These are phyloP conservation scores for Samsoniella hepiali DNA, from an alignment of 2,329 filamentous ascomycete genomes.

Conservation along the genomic window DNA sequence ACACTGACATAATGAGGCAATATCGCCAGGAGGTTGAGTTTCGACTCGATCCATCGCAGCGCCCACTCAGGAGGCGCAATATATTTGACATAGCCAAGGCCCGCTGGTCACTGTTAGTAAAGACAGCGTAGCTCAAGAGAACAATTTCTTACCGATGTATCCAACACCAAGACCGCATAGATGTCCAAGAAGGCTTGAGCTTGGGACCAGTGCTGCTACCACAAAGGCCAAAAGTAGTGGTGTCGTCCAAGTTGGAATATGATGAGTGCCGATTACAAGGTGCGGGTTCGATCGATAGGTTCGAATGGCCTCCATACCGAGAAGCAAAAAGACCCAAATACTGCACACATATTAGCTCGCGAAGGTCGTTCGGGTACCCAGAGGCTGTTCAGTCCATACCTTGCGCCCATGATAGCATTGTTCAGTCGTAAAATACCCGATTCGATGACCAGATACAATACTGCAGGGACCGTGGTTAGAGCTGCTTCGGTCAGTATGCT, in stretches of 20 bases:
- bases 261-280: constrained; percentile 58
- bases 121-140: background rate
- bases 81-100: constrained; percentile 83
- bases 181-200: constrained; percentile 82
- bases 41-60: constrained; percentile 82
- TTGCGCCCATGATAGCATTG: constrained; percentile 75
- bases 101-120: constrained; percentile 50
- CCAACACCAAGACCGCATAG: constrained; percentile 79
- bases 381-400: constrained; percentile 45
- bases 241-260: constrained; percentile 89
- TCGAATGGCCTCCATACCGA: constrained; percentile 81
- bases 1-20: constrained; percentile 91
- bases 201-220: constrained; percentile 72
- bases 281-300: constrained; percentile 79
- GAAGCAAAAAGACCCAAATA: constrained; percentile 87
- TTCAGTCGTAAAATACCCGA: constrained; percentile 68
- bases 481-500: constrained; percentile 44
- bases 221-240: constrained; percentile 75
- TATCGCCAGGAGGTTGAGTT: constrained; percentile 77
- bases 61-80: constrained; percentile 86
- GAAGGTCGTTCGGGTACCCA: background rate
- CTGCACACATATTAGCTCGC: constrained; percentile 43
- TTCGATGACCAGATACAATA: constrained; percentile 78
- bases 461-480: constrained; percentile 76
- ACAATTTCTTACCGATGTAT: constrained; percentile 68